Percentiles rank a stretch among this genome's conserved stretches.
Evolutionary conservation across 768 basidiomycete genomes (phyloP).

Genomic region (Suillus cothurnatus): DNA sequence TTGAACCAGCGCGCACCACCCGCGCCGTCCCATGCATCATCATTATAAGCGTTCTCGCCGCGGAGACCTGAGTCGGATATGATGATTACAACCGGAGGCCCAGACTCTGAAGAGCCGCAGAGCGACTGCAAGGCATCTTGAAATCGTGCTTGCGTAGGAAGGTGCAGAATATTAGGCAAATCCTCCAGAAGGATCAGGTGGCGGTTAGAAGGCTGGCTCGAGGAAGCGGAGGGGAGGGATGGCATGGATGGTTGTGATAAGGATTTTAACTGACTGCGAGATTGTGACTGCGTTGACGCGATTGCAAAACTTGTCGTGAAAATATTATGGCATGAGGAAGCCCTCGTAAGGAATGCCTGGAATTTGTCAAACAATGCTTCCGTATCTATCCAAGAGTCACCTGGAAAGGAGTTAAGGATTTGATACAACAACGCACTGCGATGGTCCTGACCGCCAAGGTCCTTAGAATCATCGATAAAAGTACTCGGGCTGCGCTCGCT

Average conservation of each 20-base stretch:
- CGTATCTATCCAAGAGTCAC: slow-evolving; percentile 11
- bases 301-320: slow-evolving; percentile 31
- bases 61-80: slow-evolving; percentile 82
- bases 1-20: slow-evolving; percentile 48
- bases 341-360: slow-evolving; percentile 72
- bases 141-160: slow-evolving; percentile 66
- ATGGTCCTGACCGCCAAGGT: slow-evolving; percentile 14
- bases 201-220: slow-evolving; percentile 31
- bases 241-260: slow-evolving; percentile 12
- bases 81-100: slow-evolving; percentile 75
- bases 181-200: slow-evolving; percentile 85
- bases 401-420: slow-evolving; percentile 12
- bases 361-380: slow-evolving; percentile 63
- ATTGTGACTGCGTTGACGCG: neutral
- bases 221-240: slow-evolving; percentile 16
- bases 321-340: slow-evolving; percentile 58
- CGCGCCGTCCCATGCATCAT: slow-evolving; percentile 50
- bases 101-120: slow-evolving; percentile 32
- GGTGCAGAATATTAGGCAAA: slow-evolving; percentile 87
- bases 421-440: neutral
- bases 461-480: slow-evolving; percentile 21
- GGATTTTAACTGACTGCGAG: neutral
- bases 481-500: slow-evolving; percentile 46
- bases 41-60: slow-evolving; percentile 54
- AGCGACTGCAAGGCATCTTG: slow-evolving; percentile 68